phyloP scores from a whole-genome alignment of 306 rosid species.

The Biancaea sappan region DNA sequence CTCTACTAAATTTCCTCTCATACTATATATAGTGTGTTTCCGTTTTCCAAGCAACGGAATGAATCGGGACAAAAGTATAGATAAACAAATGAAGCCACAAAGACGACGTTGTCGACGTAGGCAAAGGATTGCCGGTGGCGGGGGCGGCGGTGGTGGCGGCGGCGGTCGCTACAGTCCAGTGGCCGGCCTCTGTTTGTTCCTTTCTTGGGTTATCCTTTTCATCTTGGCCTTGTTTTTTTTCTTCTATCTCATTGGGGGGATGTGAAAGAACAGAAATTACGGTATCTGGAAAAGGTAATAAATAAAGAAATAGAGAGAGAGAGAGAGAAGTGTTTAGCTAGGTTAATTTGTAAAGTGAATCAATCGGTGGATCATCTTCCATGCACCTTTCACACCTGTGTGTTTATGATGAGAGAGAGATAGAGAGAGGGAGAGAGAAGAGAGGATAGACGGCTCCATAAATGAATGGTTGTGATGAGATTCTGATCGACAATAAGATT shows the following conservation, averaged over 20 bases:
- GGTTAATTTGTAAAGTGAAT: background rate
- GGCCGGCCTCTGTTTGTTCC: constrained; percentile 11
- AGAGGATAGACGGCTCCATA: background rate
- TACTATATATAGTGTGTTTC: background rate
- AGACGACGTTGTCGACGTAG: background rate
- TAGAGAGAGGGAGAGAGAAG: background rate
- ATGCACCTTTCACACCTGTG: background rate
- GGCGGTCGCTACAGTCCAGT: background rate
- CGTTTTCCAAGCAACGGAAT: background rate
- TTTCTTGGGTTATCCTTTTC: background rate
- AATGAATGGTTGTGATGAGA: background rate
- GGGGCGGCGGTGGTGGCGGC: background rate
- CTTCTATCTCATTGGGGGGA: background rate
- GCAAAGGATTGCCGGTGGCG: background rate
- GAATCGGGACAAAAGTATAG: constrained; percentile 38
- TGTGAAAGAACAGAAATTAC: background rate
- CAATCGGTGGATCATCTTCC: constrained; percentile 1
- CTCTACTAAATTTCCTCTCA: background rate
- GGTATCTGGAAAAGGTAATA: no score
- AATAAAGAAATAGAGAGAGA: background rate
- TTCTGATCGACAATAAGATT: no score
- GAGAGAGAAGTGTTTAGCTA: background rate
- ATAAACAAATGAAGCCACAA: background rate
- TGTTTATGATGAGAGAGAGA: no score
- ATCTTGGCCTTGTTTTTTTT: background rate